Evolutionary conservation across 257 asterid genomes (phyloP), one percentile per base, ranked within the genome.

Genomic region (Prunella vulgaris): DNA sequence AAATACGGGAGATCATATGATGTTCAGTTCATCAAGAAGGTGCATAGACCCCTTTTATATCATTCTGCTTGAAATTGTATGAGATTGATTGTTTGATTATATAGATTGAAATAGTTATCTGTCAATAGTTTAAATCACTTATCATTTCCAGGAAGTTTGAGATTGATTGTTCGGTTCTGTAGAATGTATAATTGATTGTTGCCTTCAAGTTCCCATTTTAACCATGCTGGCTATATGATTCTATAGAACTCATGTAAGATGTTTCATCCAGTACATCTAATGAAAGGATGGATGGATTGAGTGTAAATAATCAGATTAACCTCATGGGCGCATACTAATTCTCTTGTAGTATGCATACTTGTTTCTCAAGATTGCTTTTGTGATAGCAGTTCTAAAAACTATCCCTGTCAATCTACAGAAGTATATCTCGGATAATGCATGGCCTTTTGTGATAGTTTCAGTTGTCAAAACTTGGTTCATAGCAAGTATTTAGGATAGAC

Each of bases 11-110:
- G 90, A 71, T 93, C 99, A 48, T 93, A 93, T 67, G 99, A 93
- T 78, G 97, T 93, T 77, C 97, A 85, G 74, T 74, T 93, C 52
- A 93, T 93, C 79, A 93, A 86, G 85, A 93, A 93, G 99, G 99
- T 90, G 56, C 49, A 18, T 57, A 10, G 12, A 75, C 64, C 56
- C 44, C 67, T 57, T 28, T 10, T 42, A 35, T 66, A 25, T 27
- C 3, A 51, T 59, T 35, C 38, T 42, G 46, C 42, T 35, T 35
- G 42, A 8, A 68, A 22, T 40, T 10, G 14, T 10, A 10, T 38
- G n/a, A 10, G n/a, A 38, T 38, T 42, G 49, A 42, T 42, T 28
- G 44, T 59, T 44, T 14, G 9, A 60, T 46, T 5, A 35, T 15
- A 18, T 35, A 59, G 54, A 32, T 35, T 35, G 2, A 35, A 35